phyloP scores from a whole-genome alignment of 345 rosid species.

The Raphanus raphanistrum region DNA sequence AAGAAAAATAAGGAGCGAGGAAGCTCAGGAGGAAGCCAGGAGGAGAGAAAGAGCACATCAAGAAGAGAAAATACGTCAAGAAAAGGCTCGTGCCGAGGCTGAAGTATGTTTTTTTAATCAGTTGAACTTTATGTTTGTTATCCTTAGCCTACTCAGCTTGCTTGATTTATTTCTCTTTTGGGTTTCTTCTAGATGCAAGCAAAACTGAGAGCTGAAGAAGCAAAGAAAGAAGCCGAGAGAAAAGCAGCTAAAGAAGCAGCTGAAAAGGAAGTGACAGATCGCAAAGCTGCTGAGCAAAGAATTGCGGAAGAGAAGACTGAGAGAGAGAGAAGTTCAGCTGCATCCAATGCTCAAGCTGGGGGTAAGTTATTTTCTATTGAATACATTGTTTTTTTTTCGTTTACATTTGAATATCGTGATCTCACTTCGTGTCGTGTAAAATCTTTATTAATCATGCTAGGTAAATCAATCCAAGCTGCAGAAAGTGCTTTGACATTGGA shows the following conservation, averaged over 20 bases:
- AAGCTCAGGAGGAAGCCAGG: constrained; percentile 1
- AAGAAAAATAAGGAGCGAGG: not conserved
- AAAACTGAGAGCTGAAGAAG: constrained; percentile 76
- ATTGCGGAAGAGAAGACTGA: constrained; percentile 29
- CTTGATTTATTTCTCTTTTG: not conserved
- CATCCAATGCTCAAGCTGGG: constrained; percentile 39
- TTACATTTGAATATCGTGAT: constrained; percentile 17
- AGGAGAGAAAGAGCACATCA: constrained; percentile 67
- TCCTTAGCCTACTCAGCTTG: not conserved
- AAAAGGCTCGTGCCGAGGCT: constrained; percentile 79
- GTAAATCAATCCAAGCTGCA: constrained; percentile 61
- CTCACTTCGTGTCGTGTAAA: constrained; percentile 8
- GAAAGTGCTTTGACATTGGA: constrained; percentile 64
- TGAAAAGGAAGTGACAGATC: constrained; percentile 53
- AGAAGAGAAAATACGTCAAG: constrained; percentile 68
- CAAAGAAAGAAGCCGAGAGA: constrained; percentile 71
- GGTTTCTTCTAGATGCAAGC: constrained; percentile 45
- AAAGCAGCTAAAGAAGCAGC: constrained; percentile 65
- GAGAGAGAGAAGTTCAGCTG: constrained; percentile 40
- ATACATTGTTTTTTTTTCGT: not conserved
- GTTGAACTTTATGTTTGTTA: not conserved
- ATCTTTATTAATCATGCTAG: constrained; percentile 39
- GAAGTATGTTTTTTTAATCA: constrained; percentile 51
- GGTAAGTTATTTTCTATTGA: constrained; percentile 40
- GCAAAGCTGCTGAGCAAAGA: constrained; percentile 39